Conservation (phyloP, 176 grass and related monocot genomes). For the Eremochloa ophiuroides region DNA sequence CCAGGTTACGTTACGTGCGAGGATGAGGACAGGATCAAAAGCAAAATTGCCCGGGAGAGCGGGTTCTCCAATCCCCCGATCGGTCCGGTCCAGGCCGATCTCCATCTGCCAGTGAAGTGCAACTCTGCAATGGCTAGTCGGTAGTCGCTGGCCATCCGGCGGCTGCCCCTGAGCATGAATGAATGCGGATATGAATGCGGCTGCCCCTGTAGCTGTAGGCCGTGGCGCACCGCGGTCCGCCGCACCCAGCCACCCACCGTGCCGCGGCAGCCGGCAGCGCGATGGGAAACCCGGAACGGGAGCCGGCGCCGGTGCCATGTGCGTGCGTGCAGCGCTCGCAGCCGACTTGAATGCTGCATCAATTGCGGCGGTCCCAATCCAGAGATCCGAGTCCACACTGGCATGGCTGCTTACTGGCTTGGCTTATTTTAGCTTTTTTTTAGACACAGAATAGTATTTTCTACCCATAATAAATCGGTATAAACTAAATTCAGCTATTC, state of each 20-base stretch:
- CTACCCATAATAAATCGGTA: too few relatives aligned
- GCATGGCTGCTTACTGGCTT: too few relatives aligned
- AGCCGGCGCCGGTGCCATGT: conserved; percentile 4
- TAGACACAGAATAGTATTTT: too few relatives aligned
- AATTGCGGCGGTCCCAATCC: conserved; percentile 26
- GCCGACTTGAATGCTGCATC: conserved; percentile 42
- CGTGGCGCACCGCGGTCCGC: background rate
- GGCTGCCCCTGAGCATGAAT: background rate
- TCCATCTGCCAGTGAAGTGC: background rate
- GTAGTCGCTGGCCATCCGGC: background rate
- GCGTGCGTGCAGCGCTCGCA: conserved; percentile 15
- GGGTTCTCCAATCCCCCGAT: too few relatives aligned
- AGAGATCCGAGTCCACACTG: background rate
- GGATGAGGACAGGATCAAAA: too few relatives aligned
- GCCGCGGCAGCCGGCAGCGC: background rate
- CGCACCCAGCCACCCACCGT: too few relatives aligned
- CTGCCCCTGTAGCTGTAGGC: background rate
- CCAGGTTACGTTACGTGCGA: too few relatives aligned
- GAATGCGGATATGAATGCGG: conserved; percentile 14
- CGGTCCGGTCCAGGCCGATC: background rate
- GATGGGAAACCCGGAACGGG: background rate
- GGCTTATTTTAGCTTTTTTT: too few relatives aligned
- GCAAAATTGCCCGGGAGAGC: background rate
- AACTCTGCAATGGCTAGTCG: background rate
- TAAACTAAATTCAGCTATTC: too few relatives aligned